These are phyloP conservation scores for Ramaria sp. DNA, from an alignment of 768 basidiomycete species.

Conservation along the genomic window DNA sequence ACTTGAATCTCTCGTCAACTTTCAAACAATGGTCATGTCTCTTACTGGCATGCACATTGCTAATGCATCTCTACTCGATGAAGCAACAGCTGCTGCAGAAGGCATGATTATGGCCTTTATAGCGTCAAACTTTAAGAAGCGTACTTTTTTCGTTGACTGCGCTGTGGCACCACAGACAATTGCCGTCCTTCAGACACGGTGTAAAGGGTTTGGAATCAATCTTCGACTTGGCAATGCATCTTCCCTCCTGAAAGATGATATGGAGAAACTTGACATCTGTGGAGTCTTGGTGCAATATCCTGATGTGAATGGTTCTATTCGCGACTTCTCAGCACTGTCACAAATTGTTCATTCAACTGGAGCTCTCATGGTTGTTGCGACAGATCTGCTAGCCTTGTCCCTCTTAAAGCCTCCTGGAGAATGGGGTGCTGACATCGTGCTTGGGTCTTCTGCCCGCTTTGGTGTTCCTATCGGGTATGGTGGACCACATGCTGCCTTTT, in stretches of 20 bases:
- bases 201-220: constrained; percentile 87
- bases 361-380: constrained; percentile 79
- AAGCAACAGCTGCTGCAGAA: constrained; percentile 91
- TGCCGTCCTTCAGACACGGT: constrained; percentile 80
- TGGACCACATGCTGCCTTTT: constrained; percentile 96
- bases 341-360: constrained; percentile 59
- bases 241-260: constrained; percentile 38
- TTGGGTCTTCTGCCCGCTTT: constrained; percentile 93
- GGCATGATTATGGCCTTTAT: constrained; percentile 93
- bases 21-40: constrained; percentile 92
- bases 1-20: constrained; percentile 93
- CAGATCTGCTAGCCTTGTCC: constrained; percentile 87
- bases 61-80: constrained; percentile 91
- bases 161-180: constrained; percentile 84
- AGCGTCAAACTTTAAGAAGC: constrained; percentile 56
- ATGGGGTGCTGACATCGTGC: constrained; percentile 95
- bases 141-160: constrained; percentile 75
- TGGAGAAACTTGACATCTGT: constrained; percentile 53
- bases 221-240: constrained; percentile 56
- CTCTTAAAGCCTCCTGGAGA: constrained; percentile 93
- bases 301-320: constrained; percentile 75
- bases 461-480: constrained; percentile 97
- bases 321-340: constrained; percentile 59
- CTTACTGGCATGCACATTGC: constrained; percentile 92
- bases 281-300: constrained; percentile 93